A percentile compares a stretch with the other conserved stretches of the same genome.
phyloP scores from a whole-genome alignment of 164 flowering plant genomes.

The Euptelea pleiosperma region DNA sequence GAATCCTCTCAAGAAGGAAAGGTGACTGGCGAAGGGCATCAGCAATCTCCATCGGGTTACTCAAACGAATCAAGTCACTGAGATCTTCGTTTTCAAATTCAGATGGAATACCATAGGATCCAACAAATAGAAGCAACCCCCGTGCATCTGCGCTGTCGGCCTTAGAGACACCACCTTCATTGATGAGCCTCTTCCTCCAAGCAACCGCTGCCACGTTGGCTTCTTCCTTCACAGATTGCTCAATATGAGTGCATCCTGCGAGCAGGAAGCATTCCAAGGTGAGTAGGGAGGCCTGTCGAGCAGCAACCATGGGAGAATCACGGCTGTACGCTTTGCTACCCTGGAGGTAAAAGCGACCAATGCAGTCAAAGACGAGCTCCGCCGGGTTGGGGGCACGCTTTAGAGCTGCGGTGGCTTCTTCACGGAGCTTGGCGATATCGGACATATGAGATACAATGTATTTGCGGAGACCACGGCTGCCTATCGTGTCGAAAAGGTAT shows the following conservation, averaged over 20 bases:
- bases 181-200: constrained; percentile 47
- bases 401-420: constrained; percentile 39
- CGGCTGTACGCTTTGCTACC: constrained; percentile 42
- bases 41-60: constrained; percentile 27
- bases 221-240: constrained; percentile 27
- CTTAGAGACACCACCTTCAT: constrained; percentile 45
- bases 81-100: constrained; percentile 39
- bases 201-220: constrained; percentile 34
- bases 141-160: constrained; percentile 39
- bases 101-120: constrained; percentile 45
- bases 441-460: constrained; percentile 27
- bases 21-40: constrained; percentile 32
- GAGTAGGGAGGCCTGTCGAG: constrained; percentile 36
- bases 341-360: constrained; percentile 49
- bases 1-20: constrained; percentile 27
- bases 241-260: constrained; percentile 20
- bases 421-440: constrained; percentile 28
- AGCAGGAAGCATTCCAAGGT: constrained; percentile 39
- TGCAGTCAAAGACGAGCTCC: constrained; percentile 42
- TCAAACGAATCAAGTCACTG: constrained; percentile 28
- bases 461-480: constrained; percentile 33
- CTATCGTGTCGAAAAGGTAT: constrained; percentile 31
- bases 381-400: constrained; percentile 37
- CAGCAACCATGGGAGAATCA: constrained; percentile 34
- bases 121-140: constrained; percentile 51